A percentile compares a stretch with the other conserved stretches of the same genome.
These are phyloP conservation scores for Carpinus viminea DNA, from an alignment of 306 rosid species.

Conservation along the genomic window DNA sequence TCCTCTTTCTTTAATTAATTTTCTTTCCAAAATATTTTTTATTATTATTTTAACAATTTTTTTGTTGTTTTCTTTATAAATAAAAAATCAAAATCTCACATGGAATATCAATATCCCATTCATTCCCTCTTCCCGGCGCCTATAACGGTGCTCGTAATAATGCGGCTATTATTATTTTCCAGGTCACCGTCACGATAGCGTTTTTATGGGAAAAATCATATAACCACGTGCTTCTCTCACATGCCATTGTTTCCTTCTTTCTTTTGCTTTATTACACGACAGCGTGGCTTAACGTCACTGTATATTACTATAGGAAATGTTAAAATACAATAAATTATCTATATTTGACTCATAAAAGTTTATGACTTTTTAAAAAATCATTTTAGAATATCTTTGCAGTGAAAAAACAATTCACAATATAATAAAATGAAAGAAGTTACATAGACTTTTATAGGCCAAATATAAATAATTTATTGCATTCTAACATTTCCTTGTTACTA, in stretches of 20 bases:
- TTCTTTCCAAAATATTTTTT: neutral
- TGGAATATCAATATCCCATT: constrained; percentile 43
- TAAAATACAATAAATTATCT: too few relatives aligned
- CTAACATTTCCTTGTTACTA: too few relatives aligned
- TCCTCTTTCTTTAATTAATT: neutral
- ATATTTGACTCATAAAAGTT: too few relatives aligned
- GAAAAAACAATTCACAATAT: too few relatives aligned
- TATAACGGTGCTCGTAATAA: constrained; percentile 38
- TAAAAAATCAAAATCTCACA: constrained; percentile 31
- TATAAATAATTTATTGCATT: too few relatives aligned
- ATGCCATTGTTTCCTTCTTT: constrained; percentile 26
- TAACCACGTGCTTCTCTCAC: constrained; percentile 37
- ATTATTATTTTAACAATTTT: neutral
- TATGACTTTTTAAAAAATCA: too few relatives aligned
- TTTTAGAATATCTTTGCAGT: too few relatives aligned
- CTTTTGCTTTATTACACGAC: constrained; percentile 21
- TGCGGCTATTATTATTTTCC: neutral
- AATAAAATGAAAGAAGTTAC: too few relatives aligned
- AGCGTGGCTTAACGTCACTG: constrained; percentile 12
- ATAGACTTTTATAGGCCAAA: too few relatives aligned
- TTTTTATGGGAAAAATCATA: neutral
- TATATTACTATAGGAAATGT: too few relatives aligned
- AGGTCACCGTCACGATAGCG: constrained; percentile 17
- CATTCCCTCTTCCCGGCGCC: constrained; percentile 52
- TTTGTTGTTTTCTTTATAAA: constrained; percentile 1